These are phyloP conservation scores for Daedalea quercina DNA, from an alignment of 768 basidiomycete genomes.

Conservation along the genomic window DNA sequence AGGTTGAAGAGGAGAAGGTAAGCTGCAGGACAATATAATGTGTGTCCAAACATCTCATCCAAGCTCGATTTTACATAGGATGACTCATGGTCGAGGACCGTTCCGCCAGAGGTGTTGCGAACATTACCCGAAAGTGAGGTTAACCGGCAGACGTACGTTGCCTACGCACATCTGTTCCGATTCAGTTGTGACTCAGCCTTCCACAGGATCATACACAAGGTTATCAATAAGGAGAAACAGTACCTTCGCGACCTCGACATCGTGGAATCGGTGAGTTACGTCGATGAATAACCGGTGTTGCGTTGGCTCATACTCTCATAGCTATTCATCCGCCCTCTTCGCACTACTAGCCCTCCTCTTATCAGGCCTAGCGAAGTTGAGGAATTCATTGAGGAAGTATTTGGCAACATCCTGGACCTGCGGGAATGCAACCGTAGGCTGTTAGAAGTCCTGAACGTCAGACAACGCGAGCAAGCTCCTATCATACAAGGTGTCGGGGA, in stretches of 20 bases:
- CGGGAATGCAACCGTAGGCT: constrained; percentile 75
- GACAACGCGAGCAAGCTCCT: constrained; percentile 77
- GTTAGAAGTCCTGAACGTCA: constrained; percentile 80
- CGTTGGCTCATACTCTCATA: constrained; percentile 39
- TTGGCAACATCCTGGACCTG: constrained; percentile 85
- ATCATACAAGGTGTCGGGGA: constrained; percentile 85
- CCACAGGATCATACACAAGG: constrained; percentile 65
- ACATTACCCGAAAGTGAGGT: constrained; percentile 73
- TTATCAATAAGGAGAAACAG: constrained; percentile 84
- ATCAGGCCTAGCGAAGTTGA: constrained; percentile 55
- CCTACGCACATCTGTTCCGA: not conserved
- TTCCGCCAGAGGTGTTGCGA: constrained; percentile 41
- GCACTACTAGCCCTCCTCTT: constrained; percentile 46
- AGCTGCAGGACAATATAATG: not conserved
- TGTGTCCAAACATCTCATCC: too few relatives aligned
- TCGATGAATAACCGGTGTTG: constrained; percentile 29
- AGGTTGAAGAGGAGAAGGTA: constrained; percentile 20
- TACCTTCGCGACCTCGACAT: constrained; percentile 84
- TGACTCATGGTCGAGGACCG: constrained; percentile 46
- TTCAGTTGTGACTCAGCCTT: constrained; percentile 2
- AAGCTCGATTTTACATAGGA: constrained; percentile 15
- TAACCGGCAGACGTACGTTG: constrained; percentile 63
- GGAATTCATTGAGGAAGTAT: constrained; percentile 84
- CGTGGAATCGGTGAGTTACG: constrained; percentile 55
- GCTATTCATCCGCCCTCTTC: constrained; percentile 52